These are phyloP conservation scores for Blastocystis sp. DNA, from an alignment of 352 stramenopile species.

Conservation along the genomic window DNA sequence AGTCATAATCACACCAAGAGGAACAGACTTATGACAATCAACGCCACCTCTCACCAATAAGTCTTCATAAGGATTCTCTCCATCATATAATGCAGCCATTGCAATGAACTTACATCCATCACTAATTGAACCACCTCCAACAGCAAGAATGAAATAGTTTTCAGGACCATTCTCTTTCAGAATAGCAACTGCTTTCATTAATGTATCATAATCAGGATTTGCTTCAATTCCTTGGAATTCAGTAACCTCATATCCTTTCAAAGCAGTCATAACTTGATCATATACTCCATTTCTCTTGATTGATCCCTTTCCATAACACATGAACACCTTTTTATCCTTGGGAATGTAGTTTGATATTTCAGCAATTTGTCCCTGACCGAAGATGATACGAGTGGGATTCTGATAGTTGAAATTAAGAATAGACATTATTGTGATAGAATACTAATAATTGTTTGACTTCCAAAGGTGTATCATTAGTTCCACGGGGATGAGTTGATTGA, in stretches of 20 bases:
- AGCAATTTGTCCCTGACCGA: conserved; percentile 44
- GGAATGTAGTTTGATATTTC: background rate
- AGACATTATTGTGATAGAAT: background rate
- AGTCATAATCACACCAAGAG: conserved; percentile 37
- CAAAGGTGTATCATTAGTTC: background rate
- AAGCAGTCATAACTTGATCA: conserved; percentile 57
- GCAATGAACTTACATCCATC: conserved; percentile 59
- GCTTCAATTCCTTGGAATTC: conserved; percentile 58
- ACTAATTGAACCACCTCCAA: conserved; percentile 48
- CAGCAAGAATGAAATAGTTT: conserved; percentile 8
- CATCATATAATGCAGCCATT: background rate
- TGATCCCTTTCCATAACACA: conserved; percentile 42
- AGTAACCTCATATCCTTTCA: conserved; percentile 54
- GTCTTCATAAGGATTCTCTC: background rate
- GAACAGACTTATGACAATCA: background rate
- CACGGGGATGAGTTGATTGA: no score
- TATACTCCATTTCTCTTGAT: conserved; percentile 62
- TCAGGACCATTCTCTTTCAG: background rate
- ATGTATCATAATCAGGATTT: conserved; percentile 60
- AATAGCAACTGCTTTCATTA: conserved; percentile 42
- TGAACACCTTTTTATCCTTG: conserved; percentile 9
- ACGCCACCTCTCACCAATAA: background rate
- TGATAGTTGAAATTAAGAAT: conserved; percentile 54
- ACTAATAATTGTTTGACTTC: background rate
- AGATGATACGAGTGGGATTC: conserved; percentile 53